Percentiles rank a stretch among this genome's conserved stretches.
Evolutionary conservation across 768 basidiomycete species (phyloP).

Genomic region (Boletellus emodensis): DNA sequence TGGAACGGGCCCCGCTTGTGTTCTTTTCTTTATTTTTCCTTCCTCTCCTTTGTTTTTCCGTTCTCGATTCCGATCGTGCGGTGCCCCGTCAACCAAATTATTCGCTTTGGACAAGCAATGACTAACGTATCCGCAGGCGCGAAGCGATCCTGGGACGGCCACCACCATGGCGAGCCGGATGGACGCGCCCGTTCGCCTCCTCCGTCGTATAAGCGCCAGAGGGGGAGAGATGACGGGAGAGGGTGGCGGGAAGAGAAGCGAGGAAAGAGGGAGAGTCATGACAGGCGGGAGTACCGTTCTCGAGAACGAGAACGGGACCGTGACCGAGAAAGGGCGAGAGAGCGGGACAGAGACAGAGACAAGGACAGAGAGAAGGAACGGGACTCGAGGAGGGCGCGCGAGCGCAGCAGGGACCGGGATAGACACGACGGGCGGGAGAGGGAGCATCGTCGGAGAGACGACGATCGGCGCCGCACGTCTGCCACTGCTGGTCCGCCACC

Average conservation of each 20-base stretch:
- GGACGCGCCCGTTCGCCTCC: constrained; percentile 15
- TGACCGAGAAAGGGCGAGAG: constrained; percentile 31
- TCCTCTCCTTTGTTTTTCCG: background rate
- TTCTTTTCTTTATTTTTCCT: background rate
- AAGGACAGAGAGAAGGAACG: constrained; percentile 34
- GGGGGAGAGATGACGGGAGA: constrained; percentile 50
- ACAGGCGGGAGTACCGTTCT: constrained; percentile 33
- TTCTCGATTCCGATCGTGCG: constrained; percentile 57
- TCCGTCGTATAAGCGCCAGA: constrained; percentile 46
- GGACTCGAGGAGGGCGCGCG: constrained; percentile 33
- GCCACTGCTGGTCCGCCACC: constrained; percentile 8
- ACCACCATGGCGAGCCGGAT: constrained; percentile 35
- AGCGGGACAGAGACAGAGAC: constrained; percentile 33
- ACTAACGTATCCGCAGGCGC: constrained; percentile 82
- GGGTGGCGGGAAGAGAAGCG: constrained; percentile 64
- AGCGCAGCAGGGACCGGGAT: constrained; percentile 27
- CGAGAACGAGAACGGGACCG: constrained; percentile 38
- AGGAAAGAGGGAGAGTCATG: constrained; percentile 35
- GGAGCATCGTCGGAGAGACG: constrained; percentile 30
- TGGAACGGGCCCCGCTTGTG: too few species aligned
- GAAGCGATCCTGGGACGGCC: constrained; percentile 76
- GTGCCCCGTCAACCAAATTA: constrained; percentile 69
- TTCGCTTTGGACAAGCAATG: constrained; percentile 41
- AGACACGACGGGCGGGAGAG: constrained; percentile 25
- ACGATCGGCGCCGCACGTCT: constrained; percentile 26